Conservation (phyloP, 2,329 filamentous ascomycete species). For the Sporothrix variecibatus region DNA sequence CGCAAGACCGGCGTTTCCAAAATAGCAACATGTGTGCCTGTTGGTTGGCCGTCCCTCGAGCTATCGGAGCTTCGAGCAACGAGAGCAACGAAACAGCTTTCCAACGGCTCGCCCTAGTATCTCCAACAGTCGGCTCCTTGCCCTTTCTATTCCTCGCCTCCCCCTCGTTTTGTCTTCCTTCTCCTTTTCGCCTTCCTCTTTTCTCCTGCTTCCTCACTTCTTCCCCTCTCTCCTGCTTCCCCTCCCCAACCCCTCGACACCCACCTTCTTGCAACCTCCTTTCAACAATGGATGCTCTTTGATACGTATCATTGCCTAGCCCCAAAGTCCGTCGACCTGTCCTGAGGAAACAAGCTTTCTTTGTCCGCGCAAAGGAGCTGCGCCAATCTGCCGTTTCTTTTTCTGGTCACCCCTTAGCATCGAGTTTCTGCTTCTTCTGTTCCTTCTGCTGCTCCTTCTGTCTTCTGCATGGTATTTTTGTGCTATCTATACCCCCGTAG, state of each 20-base stretch:
- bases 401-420: background rate
- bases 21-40: constrained; percentile 10
- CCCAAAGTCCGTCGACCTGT: background rate
- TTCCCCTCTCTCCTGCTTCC: background rate
- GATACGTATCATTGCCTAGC: background rate
- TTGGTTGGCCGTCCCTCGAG: background rate
- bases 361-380: background rate
- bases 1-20: background rate
- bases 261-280: background rate
- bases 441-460: background rate
- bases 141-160: background rate
- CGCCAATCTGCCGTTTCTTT: constrained; percentile 20
- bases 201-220: background rate
- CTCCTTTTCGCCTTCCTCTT: background rate
- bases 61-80: background rate
- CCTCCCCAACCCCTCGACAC: background rate
- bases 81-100: background rate
- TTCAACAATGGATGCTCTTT: background rate
- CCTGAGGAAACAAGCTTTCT: constrained; percentile 18
- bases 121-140: background rate
- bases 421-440: background rate
- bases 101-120: constrained; percentile 9
- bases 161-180: background rate
- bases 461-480: background rate
- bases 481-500: background rate